Conservation (phyloP, 768 basidiomycete genomes). For the Ramaria rubella region DNA sequence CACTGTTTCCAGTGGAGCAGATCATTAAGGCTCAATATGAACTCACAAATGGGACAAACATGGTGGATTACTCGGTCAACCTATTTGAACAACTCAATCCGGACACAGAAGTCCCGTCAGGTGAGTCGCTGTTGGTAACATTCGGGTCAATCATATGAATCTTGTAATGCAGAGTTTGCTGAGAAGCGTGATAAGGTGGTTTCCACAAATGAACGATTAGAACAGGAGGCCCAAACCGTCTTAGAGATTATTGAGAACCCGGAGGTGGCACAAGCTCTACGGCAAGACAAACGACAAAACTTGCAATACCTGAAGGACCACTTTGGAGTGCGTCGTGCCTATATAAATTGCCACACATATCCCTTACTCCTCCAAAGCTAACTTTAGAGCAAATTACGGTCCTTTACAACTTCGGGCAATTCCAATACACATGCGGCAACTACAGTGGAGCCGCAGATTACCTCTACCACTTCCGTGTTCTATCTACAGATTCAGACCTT, state of each 20-base stretch:
- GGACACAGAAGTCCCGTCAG: constrained; percentile 59
- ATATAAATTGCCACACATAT: constrained; percentile 1
- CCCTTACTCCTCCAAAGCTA: constrained; percentile 46
- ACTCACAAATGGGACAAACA: constrained; percentile 94
- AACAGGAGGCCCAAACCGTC: constrained; percentile 88
- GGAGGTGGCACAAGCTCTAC: constrained; percentile 87
- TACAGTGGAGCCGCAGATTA: constrained; percentile 97
- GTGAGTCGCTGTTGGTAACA: constrained; percentile 32
- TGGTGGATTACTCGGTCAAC: constrained; percentile 88
- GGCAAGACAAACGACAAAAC: constrained; percentile 97
- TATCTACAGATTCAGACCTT: constrained; percentile 89
- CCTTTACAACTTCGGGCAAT: constrained; percentile 96
- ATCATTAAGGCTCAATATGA: constrained; percentile 93
- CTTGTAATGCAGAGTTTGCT: constrained; percentile 59
- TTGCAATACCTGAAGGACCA: constrained; percentile 89
- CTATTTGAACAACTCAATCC: constrained; percentile 77
- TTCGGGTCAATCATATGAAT: constrained; percentile 1
- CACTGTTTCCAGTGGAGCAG: constrained; percentile 71
- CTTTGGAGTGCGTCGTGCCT: constrained; percentile 57
- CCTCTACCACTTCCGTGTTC: constrained; percentile 96
- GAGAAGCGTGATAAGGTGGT: constrained; percentile 77
- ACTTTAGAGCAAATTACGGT: constrained; percentile 93
- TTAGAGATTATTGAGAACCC: constrained; percentile 95
- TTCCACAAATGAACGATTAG: constrained; percentile 74
- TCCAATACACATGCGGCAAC: constrained; percentile 97